Evolutionary conservation across 2,329 filamentous ascomycete genomes (phyloP).

Genomic region (Cercospora citrullina): DNA sequence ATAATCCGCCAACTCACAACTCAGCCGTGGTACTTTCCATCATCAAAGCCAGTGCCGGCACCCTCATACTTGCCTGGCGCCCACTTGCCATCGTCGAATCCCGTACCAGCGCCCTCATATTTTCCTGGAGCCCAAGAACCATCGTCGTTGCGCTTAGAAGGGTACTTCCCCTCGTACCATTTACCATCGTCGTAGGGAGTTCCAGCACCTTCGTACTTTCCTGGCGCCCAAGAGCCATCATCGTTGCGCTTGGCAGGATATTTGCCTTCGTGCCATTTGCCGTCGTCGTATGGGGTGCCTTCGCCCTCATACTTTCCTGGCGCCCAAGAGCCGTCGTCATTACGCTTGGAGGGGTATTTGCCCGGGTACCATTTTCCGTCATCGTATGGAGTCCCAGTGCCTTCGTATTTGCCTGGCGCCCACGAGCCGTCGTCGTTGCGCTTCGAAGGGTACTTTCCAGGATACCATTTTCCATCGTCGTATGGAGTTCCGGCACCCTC

Average conservation of each 20-base stretch:
- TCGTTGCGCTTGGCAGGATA: neutral
- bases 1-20: neutral
- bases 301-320: too few species aligned
- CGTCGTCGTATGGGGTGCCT: neutral
- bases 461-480: conserved; percentile 1
- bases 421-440: neutral
- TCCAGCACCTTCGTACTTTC: neutral
- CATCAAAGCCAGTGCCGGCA: neutral
- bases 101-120: neutral
- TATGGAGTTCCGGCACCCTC: neutral
- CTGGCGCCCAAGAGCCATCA: neutral
- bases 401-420: neutral
- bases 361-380: too few species aligned
- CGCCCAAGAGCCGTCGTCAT: too few species aligned
- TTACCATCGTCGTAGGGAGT: neutral
- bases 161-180: neutral
- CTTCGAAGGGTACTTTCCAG: neutral
- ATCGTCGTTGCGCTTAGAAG: neutral
- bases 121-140: neutral
- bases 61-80: conserved; percentile 2
- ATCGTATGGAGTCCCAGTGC: neutral
- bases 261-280: neutral
- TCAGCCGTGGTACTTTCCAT: neutral
- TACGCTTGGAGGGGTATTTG: neutral
- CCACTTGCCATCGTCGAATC: conserved; percentile 4